phyloP scores from a whole-genome alignment of 768 basidiomycete genomes.

The Tylopilus felleus region DNA sequence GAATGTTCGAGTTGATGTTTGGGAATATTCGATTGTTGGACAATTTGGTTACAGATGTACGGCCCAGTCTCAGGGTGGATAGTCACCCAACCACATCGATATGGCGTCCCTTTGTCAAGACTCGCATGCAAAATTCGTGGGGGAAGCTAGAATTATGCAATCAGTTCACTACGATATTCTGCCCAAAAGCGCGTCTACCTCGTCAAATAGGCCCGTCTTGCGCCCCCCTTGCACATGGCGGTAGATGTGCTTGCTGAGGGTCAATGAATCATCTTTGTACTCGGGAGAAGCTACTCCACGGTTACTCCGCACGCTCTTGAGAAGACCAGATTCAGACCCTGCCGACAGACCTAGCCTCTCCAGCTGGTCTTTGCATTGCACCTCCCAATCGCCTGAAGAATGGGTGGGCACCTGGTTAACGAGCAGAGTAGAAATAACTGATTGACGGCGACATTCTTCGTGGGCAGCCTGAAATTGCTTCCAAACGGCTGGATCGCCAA shows the following conservation, averaged over 20 bases:
- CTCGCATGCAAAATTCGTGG: too few species aligned
- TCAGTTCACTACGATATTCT: too few species aligned
- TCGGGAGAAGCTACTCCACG: neutral
- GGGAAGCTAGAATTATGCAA: too few species aligned
- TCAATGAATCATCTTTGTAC: neutral
- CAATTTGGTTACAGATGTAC: too few species aligned
- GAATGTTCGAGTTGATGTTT: too few species aligned
- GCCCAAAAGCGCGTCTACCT: too few species aligned
- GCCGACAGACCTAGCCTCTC: neutral
- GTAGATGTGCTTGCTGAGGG: conserved; percentile 21
- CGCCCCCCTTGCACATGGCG: conserved; percentile 53
- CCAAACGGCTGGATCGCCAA: neutral
- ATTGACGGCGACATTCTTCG: neutral
- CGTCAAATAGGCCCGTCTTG: too few species aligned
- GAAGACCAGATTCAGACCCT: neutral
- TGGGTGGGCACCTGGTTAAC: neutral
- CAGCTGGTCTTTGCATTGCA: neutral
- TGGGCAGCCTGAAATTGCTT: neutral
- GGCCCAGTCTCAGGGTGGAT: too few species aligned
- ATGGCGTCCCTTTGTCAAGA: too few species aligned
- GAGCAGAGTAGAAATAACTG: neutral
- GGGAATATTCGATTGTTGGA: too few species aligned
- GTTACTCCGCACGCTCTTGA: neutral
- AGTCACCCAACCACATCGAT: too few species aligned
- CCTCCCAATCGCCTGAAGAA: neutral